Base-by-base conservation (phyloP, 192 early-diverging fungal species). In the Phlyctochytrium planicorne region DNA sequence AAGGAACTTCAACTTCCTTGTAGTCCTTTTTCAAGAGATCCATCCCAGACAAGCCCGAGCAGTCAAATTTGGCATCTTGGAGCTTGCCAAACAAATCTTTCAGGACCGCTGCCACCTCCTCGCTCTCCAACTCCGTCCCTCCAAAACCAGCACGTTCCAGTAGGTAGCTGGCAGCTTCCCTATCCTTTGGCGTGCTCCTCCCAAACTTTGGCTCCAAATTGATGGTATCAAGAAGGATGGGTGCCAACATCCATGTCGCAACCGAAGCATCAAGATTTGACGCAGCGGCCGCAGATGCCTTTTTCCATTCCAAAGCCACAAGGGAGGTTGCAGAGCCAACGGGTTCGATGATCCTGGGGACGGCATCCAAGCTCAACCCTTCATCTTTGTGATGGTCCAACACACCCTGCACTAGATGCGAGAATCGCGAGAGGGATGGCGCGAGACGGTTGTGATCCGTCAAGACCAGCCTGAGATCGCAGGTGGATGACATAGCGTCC, bases 351-450 rank as follows among this genome's bases (percentile, higher is more conserved):
- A 76, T 63, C 20, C 89, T 67, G 4, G 76, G 64, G 17, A 40
- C n/a, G 72, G 74, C 20, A 56, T 84, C 65, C 57, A 20, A 34
- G 63, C 88, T 84, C 4, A 79, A 52, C 3, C 70, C 63, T 63
- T 87, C 87, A 67, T 93, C 90, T 12, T 57, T 62, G 69, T 93
- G 91, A 62, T 93, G 91, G 74, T 93, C 91, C 2, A 92, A 40
- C 20, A 92, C 63, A 10, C 85, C 85, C 16, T 70, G 37, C 47
- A 52, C 73, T 16, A 2, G 0, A 23, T 25, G n/a, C 6, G 27
- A 37, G 30, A 10, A 67, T 53, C 20, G 59, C 23, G 55, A 79
- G 60, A 59, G 77, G 53, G 60, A 66, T 40, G 14, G 75, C 52
- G 63, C 67, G 16, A 91, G 66, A n/a, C 75, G 67, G 71, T 92